A percentile compares a stretch with the other conserved stretches of the same genome.
phyloP scores from a whole-genome alignment of 371 early-diverging fungal species.

The Zancudomyces culisetae region DNA sequence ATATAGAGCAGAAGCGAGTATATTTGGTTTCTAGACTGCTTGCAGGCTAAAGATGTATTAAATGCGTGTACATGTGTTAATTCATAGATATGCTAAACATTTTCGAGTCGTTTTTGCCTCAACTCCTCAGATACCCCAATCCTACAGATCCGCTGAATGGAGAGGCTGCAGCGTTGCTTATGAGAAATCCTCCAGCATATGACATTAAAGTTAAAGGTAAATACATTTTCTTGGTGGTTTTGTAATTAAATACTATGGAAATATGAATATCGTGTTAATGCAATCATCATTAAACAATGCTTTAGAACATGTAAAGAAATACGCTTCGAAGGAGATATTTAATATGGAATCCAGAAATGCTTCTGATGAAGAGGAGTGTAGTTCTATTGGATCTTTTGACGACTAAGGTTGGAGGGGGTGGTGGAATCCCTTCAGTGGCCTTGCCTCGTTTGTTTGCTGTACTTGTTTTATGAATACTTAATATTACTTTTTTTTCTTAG shows the following conservation, averaged over 20 bases:
- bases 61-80: too few relatives aligned
- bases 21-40: too few relatives aligned
- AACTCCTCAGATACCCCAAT: constrained; percentile 95
- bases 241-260: neutral
- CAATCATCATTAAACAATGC: neutral
- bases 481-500: too few relatives aligned
- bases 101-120: constrained; percentile 96
- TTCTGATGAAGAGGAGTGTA: neutral
- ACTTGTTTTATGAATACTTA: too few relatives aligned
- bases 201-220: constrained; percentile 75
- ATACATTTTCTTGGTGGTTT: neutral
- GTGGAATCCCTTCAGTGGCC: too few relatives aligned
- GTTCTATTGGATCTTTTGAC: neutral
- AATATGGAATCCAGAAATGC: neutral
- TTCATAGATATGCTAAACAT: constrained; percentile 82
- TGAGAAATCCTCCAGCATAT: constrained; percentile 84
- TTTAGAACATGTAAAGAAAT: neutral
- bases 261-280: too few relatives aligned
- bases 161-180: constrained; percentile 93
- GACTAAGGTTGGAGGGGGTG: too few relatives aligned
- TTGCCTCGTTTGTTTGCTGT: too few relatives aligned
- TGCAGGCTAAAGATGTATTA: too few relatives aligned
- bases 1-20: too few relatives aligned
- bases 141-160: constrained; percentile 99
- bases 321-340: neutral